phyloP scores from a whole-genome alignment of 2,329 filamentous ascomycete species.

The Hypoxylon sp. region DNA sequence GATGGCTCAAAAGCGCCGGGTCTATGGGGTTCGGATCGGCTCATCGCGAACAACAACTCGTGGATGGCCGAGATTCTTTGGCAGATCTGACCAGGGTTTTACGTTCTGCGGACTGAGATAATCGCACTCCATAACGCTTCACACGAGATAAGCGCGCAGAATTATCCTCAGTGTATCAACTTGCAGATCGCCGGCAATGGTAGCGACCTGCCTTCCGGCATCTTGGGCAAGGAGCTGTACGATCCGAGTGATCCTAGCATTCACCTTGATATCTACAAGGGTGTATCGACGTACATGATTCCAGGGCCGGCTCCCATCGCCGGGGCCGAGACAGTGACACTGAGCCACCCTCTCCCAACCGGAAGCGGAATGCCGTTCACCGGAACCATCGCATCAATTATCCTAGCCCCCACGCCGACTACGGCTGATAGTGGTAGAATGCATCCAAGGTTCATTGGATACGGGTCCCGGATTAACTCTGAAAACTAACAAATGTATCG shows the following conservation, averaged over 20 bases:
- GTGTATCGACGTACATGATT: slow-evolving; percentile 45
- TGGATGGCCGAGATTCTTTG: slow-evolving; percentile 63
- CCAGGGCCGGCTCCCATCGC: slow-evolving; percentile 47
- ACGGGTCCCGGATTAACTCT: neutral
- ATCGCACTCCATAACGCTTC: slow-evolving; percentile 63
- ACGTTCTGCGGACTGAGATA: slow-evolving; percentile 52
- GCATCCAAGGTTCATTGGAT: neutral
- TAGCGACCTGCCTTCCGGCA: slow-evolving; percentile 41
- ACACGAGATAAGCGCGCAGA: slow-evolving; percentile 60
- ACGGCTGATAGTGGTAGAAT: neutral
- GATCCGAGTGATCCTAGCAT: slow-evolving; percentile 46
- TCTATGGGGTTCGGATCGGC: slow-evolving; percentile 56
- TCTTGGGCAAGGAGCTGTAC: slow-evolving; percentile 47
- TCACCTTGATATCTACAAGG: slow-evolving; percentile 46
- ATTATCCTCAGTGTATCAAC: slow-evolving; percentile 70
- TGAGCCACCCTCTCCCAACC: neutral
- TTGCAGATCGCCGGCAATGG: slow-evolving; percentile 66
- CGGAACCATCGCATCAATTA: neutral
- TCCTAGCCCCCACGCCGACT: neutral
- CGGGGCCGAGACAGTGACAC: slow-evolving; percentile 1
- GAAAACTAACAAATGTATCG: neutral
- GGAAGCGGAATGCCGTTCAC: neutral
- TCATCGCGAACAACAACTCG: slow-evolving; percentile 64
- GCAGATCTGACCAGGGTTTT: slow-evolving; percentile 61
- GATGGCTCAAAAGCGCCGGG: slow-evolving; percentile 49